A percentile compares a stretch with the other conserved stretches of the same genome.
These are phyloP conservation scores for Bullera alba DNA, from an alignment of 768 basidiomycete genomes.

Conservation along the genomic window DNA sequence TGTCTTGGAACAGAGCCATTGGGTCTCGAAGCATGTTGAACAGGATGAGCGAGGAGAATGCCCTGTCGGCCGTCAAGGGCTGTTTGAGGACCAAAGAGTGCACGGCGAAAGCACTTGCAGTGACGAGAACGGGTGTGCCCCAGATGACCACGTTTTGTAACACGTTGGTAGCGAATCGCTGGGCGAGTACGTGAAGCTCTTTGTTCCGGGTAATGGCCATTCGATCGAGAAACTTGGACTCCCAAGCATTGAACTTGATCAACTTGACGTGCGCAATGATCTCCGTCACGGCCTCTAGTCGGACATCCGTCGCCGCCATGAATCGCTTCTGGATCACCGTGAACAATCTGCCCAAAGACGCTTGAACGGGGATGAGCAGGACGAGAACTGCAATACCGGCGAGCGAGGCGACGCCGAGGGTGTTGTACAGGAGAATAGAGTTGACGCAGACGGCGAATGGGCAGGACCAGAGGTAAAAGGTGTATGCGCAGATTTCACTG, in stretches of 20 bases:
- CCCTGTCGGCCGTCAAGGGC: slow-evolving; percentile 46
- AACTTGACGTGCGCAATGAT: slow-evolving; percentile 47
- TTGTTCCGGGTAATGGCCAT: slow-evolving; percentile 42
- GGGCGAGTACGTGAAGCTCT: slow-evolving; percentile 43
- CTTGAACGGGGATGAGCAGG: slow-evolving; percentile 39
- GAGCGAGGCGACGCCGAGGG: slow-evolving; percentile 55
- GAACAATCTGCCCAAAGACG: slow-evolving; percentile 30
- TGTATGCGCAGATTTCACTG: slow-evolving; percentile 40
- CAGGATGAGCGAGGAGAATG: slow-evolving; percentile 49
- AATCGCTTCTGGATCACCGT: slow-evolving; percentile 38
- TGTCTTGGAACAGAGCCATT: slow-evolving; percentile 40
- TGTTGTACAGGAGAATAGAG: slow-evolving; percentile 64
- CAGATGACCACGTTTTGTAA: slow-evolving; percentile 41
- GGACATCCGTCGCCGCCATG: slow-evolving; percentile 47
- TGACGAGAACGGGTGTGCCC: slow-evolving; percentile 45
- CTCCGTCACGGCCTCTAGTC: slow-evolving; percentile 48
- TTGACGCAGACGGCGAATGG: slow-evolving; percentile 57
- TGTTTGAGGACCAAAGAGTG: slow-evolving; percentile 43
- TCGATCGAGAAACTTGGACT: slow-evolving; percentile 44
- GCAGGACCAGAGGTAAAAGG: slow-evolving; percentile 33
- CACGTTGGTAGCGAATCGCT: slow-evolving; percentile 36
- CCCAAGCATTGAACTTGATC: slow-evolving; percentile 49
- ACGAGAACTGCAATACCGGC: slow-evolving; percentile 39
- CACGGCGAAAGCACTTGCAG: slow-evolving; percentile 44
- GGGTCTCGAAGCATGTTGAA: slow-evolving; percentile 49